Base-by-base conservation (phyloP, 352 stramenopile genomes). In the Globisporangium iwayamae region DNA sequence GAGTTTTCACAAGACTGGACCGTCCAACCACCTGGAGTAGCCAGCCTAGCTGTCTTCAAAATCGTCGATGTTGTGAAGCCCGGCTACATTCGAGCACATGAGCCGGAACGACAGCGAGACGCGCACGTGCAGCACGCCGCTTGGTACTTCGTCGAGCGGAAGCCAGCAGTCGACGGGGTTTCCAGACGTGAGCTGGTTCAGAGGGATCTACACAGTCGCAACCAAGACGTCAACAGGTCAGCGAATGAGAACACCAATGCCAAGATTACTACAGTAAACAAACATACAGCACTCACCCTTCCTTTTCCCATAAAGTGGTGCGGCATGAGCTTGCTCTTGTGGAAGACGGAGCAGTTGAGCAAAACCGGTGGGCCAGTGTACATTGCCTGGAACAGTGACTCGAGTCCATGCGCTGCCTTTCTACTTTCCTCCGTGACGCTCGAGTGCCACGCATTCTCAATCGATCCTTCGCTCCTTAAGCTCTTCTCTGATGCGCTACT, bases 301-400 rank as follows among this genome's bases (percentile, higher is more conserved):
- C 74, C 71, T 65, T 73, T 74, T 13, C 85, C 85, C 85, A 92
- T 87, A 47, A 91, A 90, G 52, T 89, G 73, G 58, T 94, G 85
- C n/a, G 68, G 75, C 43, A 90, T 64, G 57, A 94, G 60, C 63
- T 88, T 90, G 68, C 83, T 92, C 67, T 92, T 92, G 67, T 94
- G 81, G 66, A 81, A 94, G 14, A 91, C 73, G 1, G 81, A 76
- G 45, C 79, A 91, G 46, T 75, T 70, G 39, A 92, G 62, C 51
- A 80, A 71, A 18, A 83, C 62, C 3, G 85, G 83, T 13, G 85
- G 85, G 2, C 85, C 85, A 7, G 67, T 74, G 72, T 85, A 92
- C 10, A 81, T 70, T 13, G 85, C 76, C 58, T 87, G 72, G 30
- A 91, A 78, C 22, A 92, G 60, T 41, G 79, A 75, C 47, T 91